Percentiles rank a stretch among this genome's conserved stretches.
These are phyloP conservation scores for Dryas integrifolia DNA, from an alignment of 331 rosid genomes.

Conservation along the genomic window DNA sequence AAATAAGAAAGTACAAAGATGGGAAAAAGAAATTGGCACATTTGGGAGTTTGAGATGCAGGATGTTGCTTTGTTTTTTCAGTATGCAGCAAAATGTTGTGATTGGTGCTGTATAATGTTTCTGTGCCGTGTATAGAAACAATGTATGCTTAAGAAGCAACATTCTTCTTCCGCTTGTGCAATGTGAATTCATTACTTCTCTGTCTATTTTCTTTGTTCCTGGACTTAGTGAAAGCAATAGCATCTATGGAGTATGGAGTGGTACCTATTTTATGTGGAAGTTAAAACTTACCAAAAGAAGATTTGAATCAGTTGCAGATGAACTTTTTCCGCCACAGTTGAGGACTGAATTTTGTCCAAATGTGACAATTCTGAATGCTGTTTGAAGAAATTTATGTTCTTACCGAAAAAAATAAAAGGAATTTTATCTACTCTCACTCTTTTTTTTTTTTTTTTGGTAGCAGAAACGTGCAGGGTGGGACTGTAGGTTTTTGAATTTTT, in stretches of 20 bases:
- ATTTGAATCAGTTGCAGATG: no score
- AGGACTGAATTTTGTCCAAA: no score
- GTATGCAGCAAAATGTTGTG: conserved; percentile 40
- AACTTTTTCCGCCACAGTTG: no score
- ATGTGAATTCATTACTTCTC: background rate
- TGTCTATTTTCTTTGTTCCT: background rate
- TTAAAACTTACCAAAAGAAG: no score
- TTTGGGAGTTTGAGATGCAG: conserved; percentile 38
- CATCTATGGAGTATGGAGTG: no score
- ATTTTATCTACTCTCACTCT: no score
- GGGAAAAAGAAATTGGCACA: conserved; percentile 29
- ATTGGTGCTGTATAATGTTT: conserved; percentile 11
- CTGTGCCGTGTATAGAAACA: conserved; percentile 28
- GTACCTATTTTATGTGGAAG: no score
- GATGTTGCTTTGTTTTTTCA: conserved; percentile 41
- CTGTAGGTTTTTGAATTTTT: background rate
- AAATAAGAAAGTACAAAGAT: conserved; percentile 35
- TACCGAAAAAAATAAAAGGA: no score
- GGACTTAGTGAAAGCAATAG: no score
- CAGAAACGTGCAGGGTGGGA: background rate
- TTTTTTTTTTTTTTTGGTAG: background rate
- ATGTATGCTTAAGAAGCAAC: conserved; percentile 24
- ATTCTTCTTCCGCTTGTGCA: background rate
- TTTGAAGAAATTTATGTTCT: background rate
- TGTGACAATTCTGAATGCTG: background rate